A percentile compares a stretch with the other conserved stretches of the same genome.
Conservation (phyloP, 1,139 yeast genomes). For the Lodderomyces parapsilosis region DNA sequence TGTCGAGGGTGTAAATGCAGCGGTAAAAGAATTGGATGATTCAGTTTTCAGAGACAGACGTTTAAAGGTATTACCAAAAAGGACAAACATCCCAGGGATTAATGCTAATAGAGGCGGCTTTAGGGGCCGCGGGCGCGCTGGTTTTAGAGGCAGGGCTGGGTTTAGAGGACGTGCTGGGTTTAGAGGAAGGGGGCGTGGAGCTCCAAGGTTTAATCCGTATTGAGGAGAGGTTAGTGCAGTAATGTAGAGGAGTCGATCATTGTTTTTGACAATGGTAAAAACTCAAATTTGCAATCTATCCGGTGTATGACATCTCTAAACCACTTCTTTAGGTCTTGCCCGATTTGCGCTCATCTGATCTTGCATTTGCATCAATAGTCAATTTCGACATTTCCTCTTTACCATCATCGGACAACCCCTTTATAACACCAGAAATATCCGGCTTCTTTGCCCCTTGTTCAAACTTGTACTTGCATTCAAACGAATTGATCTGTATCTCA, state of each 20-base stretch:
- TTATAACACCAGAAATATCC: conserved; percentile 54
- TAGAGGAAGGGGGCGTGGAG: conserved; percentile 23
- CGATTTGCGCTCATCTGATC: conserved; percentile 8
- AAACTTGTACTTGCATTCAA: conserved; percentile 60
- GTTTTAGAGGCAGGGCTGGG: conserved; percentile 28
- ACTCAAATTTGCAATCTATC: no score
- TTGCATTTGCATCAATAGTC: conserved; percentile 20
- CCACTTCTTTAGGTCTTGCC: neutral
- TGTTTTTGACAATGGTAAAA: no score
- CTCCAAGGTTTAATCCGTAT: conserved; percentile 24
- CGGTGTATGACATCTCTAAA: neutral
- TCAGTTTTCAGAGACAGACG: conserved; percentile 64
- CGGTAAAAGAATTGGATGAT: conserved; percentile 64
- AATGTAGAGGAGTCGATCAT: no score
- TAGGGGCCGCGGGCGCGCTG: conserved; percentile 28
- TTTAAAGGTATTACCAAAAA: conserved; percentile 69
- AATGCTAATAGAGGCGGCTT: conserved; percentile 43
- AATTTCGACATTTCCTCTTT: conserved; percentile 21
- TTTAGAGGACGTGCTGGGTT: conserved; percentile 23
- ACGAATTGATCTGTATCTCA: conserved; percentile 49
- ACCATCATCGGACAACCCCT: conserved; percentile 40
- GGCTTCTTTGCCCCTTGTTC: conserved; percentile 49
- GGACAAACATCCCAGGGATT: conserved; percentile 79
- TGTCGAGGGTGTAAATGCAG: conserved; percentile 59
- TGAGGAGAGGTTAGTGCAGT: conserved; percentile 7